Percentiles rank a stretch among this genome's conserved stretches.
phyloP scores from a whole-genome alignment of 306 rosid species.

The Begonia masoniana region DNA sequence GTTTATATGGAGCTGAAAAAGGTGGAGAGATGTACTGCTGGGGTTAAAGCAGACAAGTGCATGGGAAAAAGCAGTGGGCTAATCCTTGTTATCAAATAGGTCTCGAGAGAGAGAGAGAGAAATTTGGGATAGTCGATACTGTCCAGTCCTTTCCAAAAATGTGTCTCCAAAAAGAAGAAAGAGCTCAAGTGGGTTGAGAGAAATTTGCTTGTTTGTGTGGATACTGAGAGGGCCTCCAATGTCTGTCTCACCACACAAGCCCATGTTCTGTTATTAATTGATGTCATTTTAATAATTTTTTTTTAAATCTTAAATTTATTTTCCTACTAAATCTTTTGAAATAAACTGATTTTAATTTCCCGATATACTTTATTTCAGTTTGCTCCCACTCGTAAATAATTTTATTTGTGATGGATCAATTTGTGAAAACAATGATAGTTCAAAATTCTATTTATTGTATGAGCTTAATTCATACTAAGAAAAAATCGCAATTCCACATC shows the following conservation, averaged over 20 bases:
- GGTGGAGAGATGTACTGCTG: conserved; percentile 7
- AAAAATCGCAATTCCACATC: too few relatives aligned
- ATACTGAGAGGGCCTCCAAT: conserved; percentile 56
- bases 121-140: conserved; percentile 19
- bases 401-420: too few relatives aligned
- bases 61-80: conserved; percentile 38
- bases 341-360: too few relatives aligned
- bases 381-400: too few relatives aligned
- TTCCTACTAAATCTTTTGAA: neutral
- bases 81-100: conserved; percentile 37
- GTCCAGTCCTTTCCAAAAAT: conserved; percentile 25
- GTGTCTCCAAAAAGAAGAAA: conserved; percentile 46
- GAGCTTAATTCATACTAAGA: too few relatives aligned
- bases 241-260: conserved; percentile 58
- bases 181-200: conserved; percentile 34
- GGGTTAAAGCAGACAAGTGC: conserved; percentile 27
- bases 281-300: conserved; percentile 29
- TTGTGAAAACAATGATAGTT: too few relatives aligned
- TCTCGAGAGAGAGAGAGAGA: conserved; percentile 6
- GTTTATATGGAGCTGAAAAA: neutral
- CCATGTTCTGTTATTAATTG: conserved; percentile 50
- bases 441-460: too few relatives aligned
- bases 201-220: conserved; percentile 35
- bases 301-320: neutral
- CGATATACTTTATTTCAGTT: too few relatives aligned